Evolutionary conservation across 805 yeast genomes (phyloP).

Genomic region (Candida verbasci): DNA sequence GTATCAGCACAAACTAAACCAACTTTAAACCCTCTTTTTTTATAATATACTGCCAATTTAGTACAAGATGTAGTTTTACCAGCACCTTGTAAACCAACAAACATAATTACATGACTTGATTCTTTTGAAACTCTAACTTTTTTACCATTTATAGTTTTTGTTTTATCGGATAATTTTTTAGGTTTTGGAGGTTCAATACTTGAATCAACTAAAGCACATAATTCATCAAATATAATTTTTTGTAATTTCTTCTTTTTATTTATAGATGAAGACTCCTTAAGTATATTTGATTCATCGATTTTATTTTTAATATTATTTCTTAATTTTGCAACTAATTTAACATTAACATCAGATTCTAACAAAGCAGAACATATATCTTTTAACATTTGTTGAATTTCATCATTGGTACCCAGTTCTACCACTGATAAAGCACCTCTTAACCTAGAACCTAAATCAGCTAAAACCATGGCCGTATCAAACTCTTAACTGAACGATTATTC

Average conservation of each 20-base stretch:
- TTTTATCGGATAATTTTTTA: constrained; percentile 53
- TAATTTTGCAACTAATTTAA: constrained; percentile 71
- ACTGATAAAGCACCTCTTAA: constrained; percentile 39
- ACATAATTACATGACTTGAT: constrained; percentile 71
- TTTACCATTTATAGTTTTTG: constrained; percentile 24
- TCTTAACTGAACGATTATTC: too few species aligned
- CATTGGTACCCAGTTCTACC: constrained; percentile 37
- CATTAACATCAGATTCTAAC: constrained; percentile 90
- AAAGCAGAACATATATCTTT: constrained; percentile 89
- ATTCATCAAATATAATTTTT: constrained; percentile 91
- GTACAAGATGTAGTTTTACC: constrained; percentile 99
- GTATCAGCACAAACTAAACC: constrained; percentile 99
- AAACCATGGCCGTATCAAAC: too few species aligned
- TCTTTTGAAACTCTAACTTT: constrained; percentile 16
- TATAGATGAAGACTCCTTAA: constrained; percentile 45
- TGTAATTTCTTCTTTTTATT: constrained; percentile 79
- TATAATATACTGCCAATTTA: constrained; percentile 90
- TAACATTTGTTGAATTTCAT: constrained; percentile 49
- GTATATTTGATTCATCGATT: constrained; percentile 49
- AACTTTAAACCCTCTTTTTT: constrained; percentile 87
- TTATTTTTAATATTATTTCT: constrained; percentile 52
- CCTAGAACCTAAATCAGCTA: constrained; percentile 43
- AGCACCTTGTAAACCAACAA: constrained; percentile 98
- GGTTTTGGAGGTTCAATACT: constrained; percentile 67
- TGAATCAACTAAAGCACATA: constrained; percentile 81